Base-by-base conservation (phyloP, 2,329 filamentous ascomycete species). In the Claviceps quebecensis region DNA sequence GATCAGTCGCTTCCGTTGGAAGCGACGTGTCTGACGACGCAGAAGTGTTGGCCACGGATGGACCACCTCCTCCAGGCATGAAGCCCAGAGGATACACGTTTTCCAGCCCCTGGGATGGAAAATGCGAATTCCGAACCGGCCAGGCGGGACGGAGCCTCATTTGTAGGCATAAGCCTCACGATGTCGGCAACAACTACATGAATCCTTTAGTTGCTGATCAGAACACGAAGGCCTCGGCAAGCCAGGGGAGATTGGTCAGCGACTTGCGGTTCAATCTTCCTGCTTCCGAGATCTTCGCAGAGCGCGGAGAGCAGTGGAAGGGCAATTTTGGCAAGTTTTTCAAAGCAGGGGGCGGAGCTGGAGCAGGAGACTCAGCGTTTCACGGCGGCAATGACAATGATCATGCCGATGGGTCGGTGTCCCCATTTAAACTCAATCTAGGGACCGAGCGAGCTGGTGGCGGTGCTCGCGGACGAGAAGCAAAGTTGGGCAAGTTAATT, bases 401-500 rank as follows among this genome's bases (percentile, higher is more conserved):
- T 5, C 76, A 57, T 3, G 62, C 67, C 3, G 67, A 70, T 8
- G 67, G 63, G 41, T 58, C 59, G 2, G 56, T 64, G 3, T 67
- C 65, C 3, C 67, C 69, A 0, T 71, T 91, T 50, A 86, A 91
- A 61, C 64, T 93, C 2, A 84, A 81, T 22, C 72, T 96, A 0
- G 91, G 89, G 1, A 79, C 80, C 56, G 91, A 97, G 66, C 80
- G 78, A 52, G 90, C 90, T 0, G 91, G 91, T 1, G 91, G 91
- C 22, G 91, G 91, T 0, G 84, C 86, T 61, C 77, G 84, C 45
- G 91, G 91, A 0, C 89, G 87, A 65, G 80, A 87, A 60, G 90
- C 88, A 3, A 98, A 98, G 70, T 71, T 98, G 59, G 93, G 91
- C 0, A 98, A 97, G 68, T 71, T 98, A 49, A 88, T 97, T 49